Evolutionary conservation across 2,329 filamentous ascomycete genomes (phyloP), one percentile per base, ranked within the genome.

Genomic region (Neofusicoccum parvum): DNA sequence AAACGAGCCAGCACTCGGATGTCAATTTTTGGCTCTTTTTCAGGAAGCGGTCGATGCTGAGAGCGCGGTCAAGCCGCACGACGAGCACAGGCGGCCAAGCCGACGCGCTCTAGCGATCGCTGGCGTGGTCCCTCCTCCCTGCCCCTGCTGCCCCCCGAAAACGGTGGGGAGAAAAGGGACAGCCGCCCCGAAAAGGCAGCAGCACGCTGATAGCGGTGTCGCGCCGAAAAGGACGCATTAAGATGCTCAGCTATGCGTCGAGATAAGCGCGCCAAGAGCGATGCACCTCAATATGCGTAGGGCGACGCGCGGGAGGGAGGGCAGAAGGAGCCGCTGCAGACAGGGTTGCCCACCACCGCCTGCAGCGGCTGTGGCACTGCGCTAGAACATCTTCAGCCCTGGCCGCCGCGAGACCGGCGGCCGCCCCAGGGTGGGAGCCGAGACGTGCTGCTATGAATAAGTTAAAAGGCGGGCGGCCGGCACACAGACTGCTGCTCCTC

Each of bases 361-460:
- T 46, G 56, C 56, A 37, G 56, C 56, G 56, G 56, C 56, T 60
- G 56, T 60, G 56, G 56, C 56, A 60, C 43, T 60, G 56, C 56
- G 56, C 56, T 60, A 60, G 56, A 46, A 60, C 56, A 15, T 36
- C 41, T 59, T 60, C 56, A 60, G 56, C 56, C 43, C 56, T 23
- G 41, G 41, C 23, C 43, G 56, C 56, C 41, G 56, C 56, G 56
- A 48, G 43, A 34, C 43, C 43, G 56, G 46, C 46, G 39, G 34
- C 23, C 23, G 46, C 14, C 10, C 37, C 11, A 37, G 17, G 34
- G n/a, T 17, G 34, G 23, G 14, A 32, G 41, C 53, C 43, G 20
- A 60, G 39, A 43, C 23, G 54, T 32, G 41, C 23, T 46, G 56
- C 27, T 32, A 32, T 32, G 23, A 23, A 23, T 23, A 23, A 23